phyloP scores from a whole-genome alignment of 192 early-diverging fungal genomes.

The Neocallimastix lanati region DNA sequence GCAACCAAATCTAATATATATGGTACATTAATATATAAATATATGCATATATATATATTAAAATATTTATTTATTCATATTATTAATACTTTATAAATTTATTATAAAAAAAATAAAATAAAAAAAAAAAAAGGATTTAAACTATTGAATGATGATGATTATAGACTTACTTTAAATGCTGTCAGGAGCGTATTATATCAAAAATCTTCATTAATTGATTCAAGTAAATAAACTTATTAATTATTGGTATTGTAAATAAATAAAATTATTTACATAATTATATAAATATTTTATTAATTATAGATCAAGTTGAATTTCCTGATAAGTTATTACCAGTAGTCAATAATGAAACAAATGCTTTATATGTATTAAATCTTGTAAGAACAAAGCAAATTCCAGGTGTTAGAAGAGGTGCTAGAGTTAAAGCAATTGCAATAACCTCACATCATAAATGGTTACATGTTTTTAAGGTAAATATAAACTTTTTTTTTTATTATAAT shows the following conservation, averaged over 20 bases:
- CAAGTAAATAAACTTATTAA: background rate
- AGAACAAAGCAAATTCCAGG: conserved; percentile 72
- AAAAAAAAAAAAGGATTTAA: background rate
- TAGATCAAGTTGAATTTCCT: background rate
- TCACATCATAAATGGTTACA: conserved; percentile 78
- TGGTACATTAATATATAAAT: too few species aligned
- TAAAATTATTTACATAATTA: too few species aligned
- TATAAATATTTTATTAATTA: too few species aligned
- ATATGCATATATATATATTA: too few species aligned
- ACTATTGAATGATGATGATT: background rate
- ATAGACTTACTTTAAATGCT: background rate
- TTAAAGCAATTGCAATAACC: conserved; percentile 88
- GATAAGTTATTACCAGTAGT: conserved; percentile 1
- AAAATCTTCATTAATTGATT: background rate
- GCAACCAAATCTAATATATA: background rate
- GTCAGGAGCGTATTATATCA: background rate
- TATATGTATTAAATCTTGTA: conserved; percentile 86
- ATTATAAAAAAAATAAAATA: too few species aligned
- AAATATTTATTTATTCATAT: too few species aligned
- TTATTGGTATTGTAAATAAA: too few species aligned
- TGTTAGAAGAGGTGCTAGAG: conserved; percentile 68
- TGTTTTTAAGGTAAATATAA: conserved; percentile 54
- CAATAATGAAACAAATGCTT: conserved; percentile 24
- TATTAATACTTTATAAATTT: too few species aligned
- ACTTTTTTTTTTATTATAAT: too few species aligned